phyloP scores from a whole-genome alignment of 2,329 filamentous ascomycete genomes.

The Exophiala xenobiotica region DNA sequence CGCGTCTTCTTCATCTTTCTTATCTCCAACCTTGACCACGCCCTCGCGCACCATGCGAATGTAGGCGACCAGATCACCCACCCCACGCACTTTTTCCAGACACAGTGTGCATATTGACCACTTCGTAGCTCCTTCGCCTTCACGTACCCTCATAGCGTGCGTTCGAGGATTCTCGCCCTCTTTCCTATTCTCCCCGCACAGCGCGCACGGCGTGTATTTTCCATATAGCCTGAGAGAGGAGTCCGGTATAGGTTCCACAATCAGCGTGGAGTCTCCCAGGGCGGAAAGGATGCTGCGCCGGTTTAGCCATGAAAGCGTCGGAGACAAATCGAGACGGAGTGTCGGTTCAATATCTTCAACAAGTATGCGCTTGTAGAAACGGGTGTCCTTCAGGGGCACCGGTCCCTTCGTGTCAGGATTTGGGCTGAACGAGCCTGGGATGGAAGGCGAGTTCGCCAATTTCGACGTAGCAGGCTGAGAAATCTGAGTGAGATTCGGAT shows the following conservation, averaged over 20 bases:
- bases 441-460: constrained; percentile 55
- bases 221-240: constrained; percentile 44
- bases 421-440: constrained; percentile 45
- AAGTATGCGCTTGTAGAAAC: constrained; percentile 88
- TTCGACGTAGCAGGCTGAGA: constrained; percentile 63
- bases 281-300: constrained; percentile 79
- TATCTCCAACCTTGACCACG: constrained; percentile 70
- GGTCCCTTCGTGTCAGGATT: constrained; percentile 35
- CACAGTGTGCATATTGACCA: constrained; percentile 92
- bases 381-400: constrained; percentile 75
- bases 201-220: constrained; percentile 66
- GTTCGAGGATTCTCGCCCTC: constrained; percentile 70
- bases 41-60: constrained; percentile 88
- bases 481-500: constrained; percentile 55
- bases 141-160: constrained; percentile 85
- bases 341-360: constrained; percentile 94
- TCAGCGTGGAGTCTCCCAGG: constrained; percentile 78
- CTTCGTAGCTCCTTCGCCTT: constrained; percentile 79
- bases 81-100: constrained; percentile 75
- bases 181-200: constrained; percentile 82
- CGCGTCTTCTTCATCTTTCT: constrained; percentile 75
- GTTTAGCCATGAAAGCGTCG: constrained; percentile 89
- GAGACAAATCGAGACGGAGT: constrained; percentile 81
- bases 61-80: constrained; percentile 91
- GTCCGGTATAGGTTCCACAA: constrained; percentile 82